Evolutionary conservation across 768 basidiomycete genomes (phyloP), one percentile per base, ranked within the genome.

Genomic region (Phallus indusiatus): DNA sequence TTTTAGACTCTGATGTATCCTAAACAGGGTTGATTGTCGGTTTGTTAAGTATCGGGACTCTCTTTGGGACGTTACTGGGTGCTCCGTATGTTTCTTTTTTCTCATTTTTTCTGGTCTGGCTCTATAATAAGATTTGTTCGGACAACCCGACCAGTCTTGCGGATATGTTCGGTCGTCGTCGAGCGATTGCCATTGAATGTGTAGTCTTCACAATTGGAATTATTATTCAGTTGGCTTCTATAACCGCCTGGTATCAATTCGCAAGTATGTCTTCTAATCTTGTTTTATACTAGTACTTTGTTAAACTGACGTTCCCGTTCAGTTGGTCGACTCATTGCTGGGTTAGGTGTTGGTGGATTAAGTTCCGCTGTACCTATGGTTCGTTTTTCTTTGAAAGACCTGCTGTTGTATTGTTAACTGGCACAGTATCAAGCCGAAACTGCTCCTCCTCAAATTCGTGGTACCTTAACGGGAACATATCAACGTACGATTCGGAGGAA

Each of bases 361-460:
- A 82, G 80, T 47, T 82, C 84, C 34, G 83, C 81, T 8, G 83
- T 87, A 0, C 86, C 85, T 0, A 82, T 86, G 73, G 80, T 78
- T 56, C 47, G 60, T 61, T 28, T 28, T 54, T 5, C n/a, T n/a
- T n/a, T n/a, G n/a, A n/a, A n/a, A n/a, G n/a, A n/a, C n/a, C n/a
- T n/a, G n/a, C n/a, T n/a, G n/a, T n/a, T n/a, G n/a, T n/a, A n/a
- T n/a, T n/a, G n/a, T n/a, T n/a, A n/a, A n/a, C n/a, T 55, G 60
- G 34, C 54, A n/a, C n/a, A 80, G 77, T 87, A 84, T 67, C 82
- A 85, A 77, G 83, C 84, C 10, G 86, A 88, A 69, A 83, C 82
- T 0, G 85, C 85, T 0, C 88, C 87, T 12, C 75, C 82, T 11
- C 80, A 86, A 62, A 82, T 89, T 58, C 79, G 87, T 55, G 86